Evolutionary conservation across 495 filamentous ascomycete genomes (phyloP).

Genomic region (Aspergillus kassunensis): DNA sequence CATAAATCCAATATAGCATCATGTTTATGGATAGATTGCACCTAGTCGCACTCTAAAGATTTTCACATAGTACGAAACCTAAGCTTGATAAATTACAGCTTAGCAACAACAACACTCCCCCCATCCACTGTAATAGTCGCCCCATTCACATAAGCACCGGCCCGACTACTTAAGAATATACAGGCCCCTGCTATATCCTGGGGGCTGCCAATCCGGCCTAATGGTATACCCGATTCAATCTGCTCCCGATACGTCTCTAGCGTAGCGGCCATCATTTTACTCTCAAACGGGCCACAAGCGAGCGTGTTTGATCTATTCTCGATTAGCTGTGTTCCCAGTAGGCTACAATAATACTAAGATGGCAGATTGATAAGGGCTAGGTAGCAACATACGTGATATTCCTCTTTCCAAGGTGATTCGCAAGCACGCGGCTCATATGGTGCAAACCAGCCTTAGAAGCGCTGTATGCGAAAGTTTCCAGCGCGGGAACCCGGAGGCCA

Average conservation of each 20-base stretch:
- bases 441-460: conserved; percentile 70
- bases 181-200: conserved; percentile 74
- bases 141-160: conserved; percentile 71
- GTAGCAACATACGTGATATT: conserved; percentile 58
- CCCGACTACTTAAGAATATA: conserved; percentile 66
- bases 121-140: conserved; percentile 74
- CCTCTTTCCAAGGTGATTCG: conserved; percentile 63
- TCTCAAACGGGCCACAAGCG: conserved; percentile 77
- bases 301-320: conserved; percentile 54
- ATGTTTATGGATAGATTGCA: no score
- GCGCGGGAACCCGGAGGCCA: conserved; percentile 58
- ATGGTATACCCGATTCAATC: conserved; percentile 62
- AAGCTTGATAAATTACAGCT: conserved; percentile 42
- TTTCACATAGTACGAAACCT: no score
- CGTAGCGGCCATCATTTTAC: conserved; percentile 79
- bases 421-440: conserved; percentile 69
- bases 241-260: conserved; percentile 55
- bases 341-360: no score
- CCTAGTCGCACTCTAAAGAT: no score
- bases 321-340: conserved; percentile 6
- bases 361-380: no score
- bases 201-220: conserved; percentile 66
- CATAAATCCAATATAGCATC: no score
- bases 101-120: conserved; percentile 51
- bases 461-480: conserved; percentile 76